Percentiles rank a stretch among this genome's conserved stretches.
phyloP scores from a whole-genome alignment of 441 rosid genomes.

The Pelargonium myrrhifolium region DNA sequence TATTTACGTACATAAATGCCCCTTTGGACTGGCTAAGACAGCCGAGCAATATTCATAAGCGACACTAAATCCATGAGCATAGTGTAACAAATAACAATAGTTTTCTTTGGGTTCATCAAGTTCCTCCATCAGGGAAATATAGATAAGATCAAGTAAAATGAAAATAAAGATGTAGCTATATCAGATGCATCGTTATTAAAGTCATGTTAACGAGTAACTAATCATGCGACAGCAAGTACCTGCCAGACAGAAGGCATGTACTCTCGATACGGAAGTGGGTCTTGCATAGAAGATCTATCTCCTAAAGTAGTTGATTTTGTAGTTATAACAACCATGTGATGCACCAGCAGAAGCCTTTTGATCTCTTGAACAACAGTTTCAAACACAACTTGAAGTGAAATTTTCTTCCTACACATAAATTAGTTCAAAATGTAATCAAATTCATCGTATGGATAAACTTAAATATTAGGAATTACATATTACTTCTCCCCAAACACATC shows the following conservation, averaged over 20 bases:
- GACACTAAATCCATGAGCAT: not conserved
- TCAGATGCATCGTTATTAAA: not conserved
- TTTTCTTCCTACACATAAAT: constrained; percentile 43
- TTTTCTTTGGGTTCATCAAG: not conserved
- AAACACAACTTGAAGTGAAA: constrained; percentile 53
- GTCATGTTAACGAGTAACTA: not conserved
- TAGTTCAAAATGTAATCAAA: constrained; percentile 6
- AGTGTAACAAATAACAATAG: not conserved
- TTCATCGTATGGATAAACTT: constrained; percentile 4
- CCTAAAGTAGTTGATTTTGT: constrained; percentile 50
- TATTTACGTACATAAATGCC: not conserved
- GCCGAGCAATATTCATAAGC: not conserved
- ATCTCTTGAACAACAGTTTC: constrained; percentile 63
- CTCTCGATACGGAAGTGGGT: constrained; percentile 46
- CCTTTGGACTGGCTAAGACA: constrained; percentile 3
- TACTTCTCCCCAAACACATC: not conserved
- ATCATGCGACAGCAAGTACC: constrained; percentile 34
- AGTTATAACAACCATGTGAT: constrained; percentile 64
- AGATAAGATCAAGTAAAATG: not conserved
- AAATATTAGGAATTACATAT: not conserved
- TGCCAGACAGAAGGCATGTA: constrained; percentile 88
- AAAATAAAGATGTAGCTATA: not conserved
- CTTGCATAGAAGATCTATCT: constrained; percentile 30
- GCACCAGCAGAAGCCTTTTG: constrained; percentile 50
- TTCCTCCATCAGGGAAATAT: not conserved